These are phyloP conservation scores for Rhypophila decipiens DNA, from an alignment of 495 filamentous ascomycete species.

Conservation along the genomic window DNA sequence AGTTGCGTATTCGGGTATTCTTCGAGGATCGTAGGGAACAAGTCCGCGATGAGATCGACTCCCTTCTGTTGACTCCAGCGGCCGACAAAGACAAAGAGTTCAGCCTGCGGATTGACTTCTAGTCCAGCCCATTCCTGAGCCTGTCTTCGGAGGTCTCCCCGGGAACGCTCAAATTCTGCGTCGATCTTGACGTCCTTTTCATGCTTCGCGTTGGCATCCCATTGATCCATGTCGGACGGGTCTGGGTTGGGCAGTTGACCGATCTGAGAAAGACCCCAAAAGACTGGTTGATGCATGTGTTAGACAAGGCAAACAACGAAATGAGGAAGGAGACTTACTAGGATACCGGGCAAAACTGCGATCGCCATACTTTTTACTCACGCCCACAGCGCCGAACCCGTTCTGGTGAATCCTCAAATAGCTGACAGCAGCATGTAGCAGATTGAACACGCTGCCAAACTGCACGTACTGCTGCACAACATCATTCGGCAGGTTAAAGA, in stretches of 20 bases:
- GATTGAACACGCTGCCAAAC: slow-evolving; percentile 62
- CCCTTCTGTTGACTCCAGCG: slow-evolving; percentile 74
- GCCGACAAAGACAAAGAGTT: slow-evolving; percentile 69
- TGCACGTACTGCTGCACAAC: slow-evolving; percentile 51
- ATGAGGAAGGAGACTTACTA: slow-evolving; percentile 16
- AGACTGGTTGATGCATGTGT: slow-evolving; percentile 26
- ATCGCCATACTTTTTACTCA: slow-evolving; percentile 68
- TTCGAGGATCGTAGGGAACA: slow-evolving; percentile 62
- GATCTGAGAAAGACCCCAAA: slow-evolving; percentile 67
- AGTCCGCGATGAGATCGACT: slow-evolving; percentile 66
- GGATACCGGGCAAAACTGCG: slow-evolving; percentile 67
- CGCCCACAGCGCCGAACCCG: slow-evolving; percentile 68
- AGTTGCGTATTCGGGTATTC: slow-evolving; percentile 56
- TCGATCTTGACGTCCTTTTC: slow-evolving; percentile 52
- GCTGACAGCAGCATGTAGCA: slow-evolving; percentile 63
- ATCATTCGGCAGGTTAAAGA: slow-evolving; percentile 53
- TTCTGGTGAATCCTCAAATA: slow-evolving; percentile 66
- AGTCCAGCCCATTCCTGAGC: slow-evolving; percentile 71
- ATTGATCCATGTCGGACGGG: slow-evolving; percentile 63
- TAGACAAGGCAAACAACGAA: background rate
- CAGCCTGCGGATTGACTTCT: slow-evolving; percentile 54
- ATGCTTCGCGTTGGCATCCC: slow-evolving; percentile 37
- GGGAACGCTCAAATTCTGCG: slow-evolving; percentile 44
- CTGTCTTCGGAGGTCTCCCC: slow-evolving; percentile 53
- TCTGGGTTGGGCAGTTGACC: slow-evolving; percentile 68